Evolutionary conservation across 2,329 filamentous ascomycete species (phyloP).

Genomic region (Sarocladium strictum): DNA sequence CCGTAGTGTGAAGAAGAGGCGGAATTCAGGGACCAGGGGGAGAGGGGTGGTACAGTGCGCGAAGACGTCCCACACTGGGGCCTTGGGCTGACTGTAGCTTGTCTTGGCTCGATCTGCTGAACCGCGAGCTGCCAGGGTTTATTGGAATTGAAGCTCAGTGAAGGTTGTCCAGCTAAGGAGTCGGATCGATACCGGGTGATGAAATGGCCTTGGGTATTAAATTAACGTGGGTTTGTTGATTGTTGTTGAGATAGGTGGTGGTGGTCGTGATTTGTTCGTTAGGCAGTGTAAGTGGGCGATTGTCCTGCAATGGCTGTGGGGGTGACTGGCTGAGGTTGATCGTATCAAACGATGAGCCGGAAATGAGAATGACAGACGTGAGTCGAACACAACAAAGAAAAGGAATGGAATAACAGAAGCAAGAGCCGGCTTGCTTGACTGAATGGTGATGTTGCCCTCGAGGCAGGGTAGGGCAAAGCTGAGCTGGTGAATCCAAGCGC

Average conservation of each 20-base stretch:
- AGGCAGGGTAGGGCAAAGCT: too few species aligned
- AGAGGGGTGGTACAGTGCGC: conserved; percentile 13
- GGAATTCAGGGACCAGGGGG: conserved; percentile 8
- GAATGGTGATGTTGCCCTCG: not conserved
- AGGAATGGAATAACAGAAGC: conserved; percentile 21
- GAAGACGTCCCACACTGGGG: conserved; percentile 10
- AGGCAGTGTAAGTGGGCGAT: conserved; percentile 2
- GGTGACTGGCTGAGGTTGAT: not conserved
- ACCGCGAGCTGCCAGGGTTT: not conserved
- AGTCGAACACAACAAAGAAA: conserved; percentile 19
- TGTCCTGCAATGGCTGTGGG: conserved; percentile 8
- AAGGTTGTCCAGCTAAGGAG: not conserved
- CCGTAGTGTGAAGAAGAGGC: not conserved
- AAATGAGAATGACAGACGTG: conserved; percentile 13
- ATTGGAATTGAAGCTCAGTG: conserved; percentile 1
- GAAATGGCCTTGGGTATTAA: conserved; percentile 17
- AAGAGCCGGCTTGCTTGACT: conserved; percentile 11
- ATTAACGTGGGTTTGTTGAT: conserved; percentile 23
- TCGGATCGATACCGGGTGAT: conserved; percentile 1
- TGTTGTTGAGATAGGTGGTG: conserved; percentile 3
- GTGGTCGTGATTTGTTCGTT: conserved; percentile 5
- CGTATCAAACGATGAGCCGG: conserved; percentile 13
- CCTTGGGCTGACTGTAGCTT: not conserved
- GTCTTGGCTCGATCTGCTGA: not conserved
- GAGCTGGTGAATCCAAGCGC: not conserved